Evolutionary conservation across 805 yeast genomes (phyloP), one percentile per base, ranked within the genome.

Genomic region (Spathaspora sp.): DNA sequence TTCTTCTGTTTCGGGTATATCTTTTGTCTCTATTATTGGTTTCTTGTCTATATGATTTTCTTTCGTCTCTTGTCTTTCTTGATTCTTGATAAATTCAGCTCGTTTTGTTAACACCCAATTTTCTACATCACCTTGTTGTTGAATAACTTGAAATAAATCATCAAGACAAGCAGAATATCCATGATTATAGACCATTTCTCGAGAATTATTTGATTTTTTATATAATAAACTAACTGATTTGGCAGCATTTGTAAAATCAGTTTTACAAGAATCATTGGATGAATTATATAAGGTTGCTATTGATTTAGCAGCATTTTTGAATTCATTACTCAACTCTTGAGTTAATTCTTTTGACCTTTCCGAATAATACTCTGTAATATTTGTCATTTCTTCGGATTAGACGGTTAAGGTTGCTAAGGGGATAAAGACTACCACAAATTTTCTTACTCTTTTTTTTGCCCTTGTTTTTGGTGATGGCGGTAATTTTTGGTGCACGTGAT

Each of bases 261-360:
- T 44, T 53, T 67, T 67, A 6, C 16, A 32, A 20, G 47, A 47
- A 11, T 52, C 55, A 8, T 60, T 51, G 12, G 50, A 56, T 7
- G 62, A 55, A 55, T 70, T 70, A 55, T 72, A 73, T 12, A 75
- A 59, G n/a, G 69, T 78, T 14, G 91, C 86, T 26, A 86, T 87
- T 6, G 87, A 78, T 50, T 84, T 79, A 26, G 91, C 91, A 6
- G 91, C 91, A 50, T 75, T 76, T 63, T 82, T 85, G 68, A 86
- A 86, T 60, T 85, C 86, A n/a, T 70, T 66, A 0, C 83, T 76
- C 28, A 86, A 70, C 45, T 85, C 86, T 43, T 66, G 69, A 53
- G 76, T 79, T 45, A 84, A 67, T 28, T 76, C 78, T 7, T 12
- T 2, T 3, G 16, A 14, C 14, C 3, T 35, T 3, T 35, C 17